These are phyloP conservation scores for Candida yuanshanica DNA, from an alignment of 805 yeast genomes.

Conservation along the genomic window DNA sequence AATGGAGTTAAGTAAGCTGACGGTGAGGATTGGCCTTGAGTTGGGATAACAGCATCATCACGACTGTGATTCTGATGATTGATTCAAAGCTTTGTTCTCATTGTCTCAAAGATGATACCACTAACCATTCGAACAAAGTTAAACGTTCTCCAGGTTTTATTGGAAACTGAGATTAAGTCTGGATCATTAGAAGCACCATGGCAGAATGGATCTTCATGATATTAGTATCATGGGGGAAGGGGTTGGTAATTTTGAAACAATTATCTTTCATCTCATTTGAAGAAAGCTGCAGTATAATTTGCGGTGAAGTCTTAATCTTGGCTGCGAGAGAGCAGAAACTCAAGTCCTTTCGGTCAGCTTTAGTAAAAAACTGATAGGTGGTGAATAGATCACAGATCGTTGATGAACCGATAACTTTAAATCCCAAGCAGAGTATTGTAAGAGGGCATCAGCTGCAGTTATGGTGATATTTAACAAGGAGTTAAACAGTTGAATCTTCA, in stretches of 20 bases:
- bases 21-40: constrained; percentile 36
- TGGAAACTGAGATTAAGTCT: constrained; percentile 28
- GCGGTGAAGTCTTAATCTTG: constrained; percentile 39
- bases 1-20: constrained; percentile 41
- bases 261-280: constrained; percentile 35
- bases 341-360: constrained; percentile 37
- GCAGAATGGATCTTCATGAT: constrained; percentile 44
- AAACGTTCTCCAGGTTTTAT: constrained; percentile 38
- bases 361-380: constrained; percentile 40
- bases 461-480: constrained; percentile 36
- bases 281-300: constrained; percentile 42
- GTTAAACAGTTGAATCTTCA: constrained; percentile 27
- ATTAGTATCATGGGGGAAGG: constrained; percentile 54
- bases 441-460: constrained; percentile 35
- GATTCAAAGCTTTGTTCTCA: constrained; percentile 26
- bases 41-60: constrained; percentile 24
- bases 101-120: constrained; percentile 36
- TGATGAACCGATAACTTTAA: constrained; percentile 37
- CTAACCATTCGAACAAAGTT: constrained; percentile 49
- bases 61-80: constrained; percentile 37
- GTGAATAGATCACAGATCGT: constrained; percentile 35
- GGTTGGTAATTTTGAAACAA: constrained; percentile 34
- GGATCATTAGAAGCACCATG: constrained; percentile 35
- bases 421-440: constrained; percentile 46
- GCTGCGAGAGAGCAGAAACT: constrained; percentile 39